A percentile compares a stretch with the other conserved stretches of the same genome.
phyloP scores from a whole-genome alignment of 2,329 filamentous ascomycete species.

The Xylaria sp. region DNA sequence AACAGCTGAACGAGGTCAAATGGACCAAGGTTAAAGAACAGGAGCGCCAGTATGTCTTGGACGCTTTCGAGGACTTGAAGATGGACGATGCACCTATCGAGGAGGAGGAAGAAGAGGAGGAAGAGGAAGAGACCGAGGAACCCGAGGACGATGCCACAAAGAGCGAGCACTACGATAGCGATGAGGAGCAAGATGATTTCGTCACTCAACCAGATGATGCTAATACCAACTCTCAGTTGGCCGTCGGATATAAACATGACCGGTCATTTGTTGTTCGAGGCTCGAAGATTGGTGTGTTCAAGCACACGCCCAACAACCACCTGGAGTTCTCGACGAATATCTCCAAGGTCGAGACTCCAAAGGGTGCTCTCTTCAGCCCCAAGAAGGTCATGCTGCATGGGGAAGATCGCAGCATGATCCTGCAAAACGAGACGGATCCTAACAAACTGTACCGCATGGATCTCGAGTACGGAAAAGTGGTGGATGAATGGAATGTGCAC shows the following conservation, averaged over 20 bases:
- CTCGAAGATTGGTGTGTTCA: slow-evolving; percentile 98
- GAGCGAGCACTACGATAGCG: slow-evolving; percentile 69
- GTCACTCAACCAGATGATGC: slow-evolving; percentile 70
- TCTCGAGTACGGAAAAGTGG: slow-evolving; percentile 94
- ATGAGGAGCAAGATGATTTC: slow-evolving; percentile 80
- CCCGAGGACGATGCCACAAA: slow-evolving; percentile 64
- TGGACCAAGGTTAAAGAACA: slow-evolving; percentile 92
- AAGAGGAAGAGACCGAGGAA: slow-evolving; percentile 59
- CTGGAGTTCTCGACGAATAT: slow-evolving; percentile 97
- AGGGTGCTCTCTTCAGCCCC: slow-evolving; percentile 85
- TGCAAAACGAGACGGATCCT: slow-evolving; percentile 81
- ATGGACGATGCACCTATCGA: slow-evolving; percentile 76
- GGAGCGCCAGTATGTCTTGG: slow-evolving; percentile 90
- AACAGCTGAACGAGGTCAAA: slow-evolving; percentile 90
- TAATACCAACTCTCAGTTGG: slow-evolving; percentile 89
- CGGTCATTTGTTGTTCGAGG: slow-evolving; percentile 95
- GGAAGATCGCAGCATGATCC: slow-evolving; percentile 85
- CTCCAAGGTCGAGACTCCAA: slow-evolving; percentile 88
- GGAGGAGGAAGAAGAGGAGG: slow-evolving; percentile 57
- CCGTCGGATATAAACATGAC: slow-evolving; percentile 96
- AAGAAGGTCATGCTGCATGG: slow-evolving; percentile 97
- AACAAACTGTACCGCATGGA: slow-evolving; percentile 97
- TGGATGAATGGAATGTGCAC: slow-evolving; percentile 98
- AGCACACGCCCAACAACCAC: slow-evolving; percentile 89
- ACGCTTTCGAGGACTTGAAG: slow-evolving; percentile 91